Evolutionary conservation across 108 stramenopile species (phyloP), one percentile per base, ranked within the genome.

Genomic region (Fistulifera solaris): DNA sequence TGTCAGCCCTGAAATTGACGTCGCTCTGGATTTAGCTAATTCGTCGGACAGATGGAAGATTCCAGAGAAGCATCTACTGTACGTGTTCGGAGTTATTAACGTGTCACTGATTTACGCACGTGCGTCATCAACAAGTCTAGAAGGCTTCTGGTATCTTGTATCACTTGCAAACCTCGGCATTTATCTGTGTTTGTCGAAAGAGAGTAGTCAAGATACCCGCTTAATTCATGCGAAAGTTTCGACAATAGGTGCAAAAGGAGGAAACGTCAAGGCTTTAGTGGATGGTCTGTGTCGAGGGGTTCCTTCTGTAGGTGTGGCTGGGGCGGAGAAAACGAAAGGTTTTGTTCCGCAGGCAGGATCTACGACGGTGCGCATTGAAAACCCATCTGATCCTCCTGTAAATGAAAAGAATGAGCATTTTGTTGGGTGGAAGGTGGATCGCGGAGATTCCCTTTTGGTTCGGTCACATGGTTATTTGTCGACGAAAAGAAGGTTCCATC

Each of bases 401-500:
- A 79, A 66, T 27, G 58, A 66, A 2, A 56, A 76, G 45, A 77
- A 77, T n/a, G 44, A 68, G 35, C 53, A 60, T 17, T 81, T 91
- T 54, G 69, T 76, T 48, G 70, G 71, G 6, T 91, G 81, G 81
- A 50, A 73, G 11, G 42, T 52, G 14, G 50, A 65, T 27, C 59
- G 78, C 23, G 59, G 80, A 19, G 45, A 48, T 17, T 51, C 39
- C 3, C 42, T 91, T 31, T 47, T 60, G 13, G 76, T 91, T 22
- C 76, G 89, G 31, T 75, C 78, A 35, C 74, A 76, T 59, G 80
- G 78, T 16, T 91, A 91, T 56, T 50, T 72, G 31, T 56, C 67
- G 24, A 80, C 80, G 53, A 91, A 87, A 57, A 67, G 42, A 87
- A 91, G 64, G 48, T 85, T 38, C 71, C 89, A 1, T 72, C 66